A percentile compares a stretch with the other conserved stretches of the same genome.
Evolutionary conservation across 768 basidiomycete species (phyloP).

Genomic region (Trametes punicea): DNA sequence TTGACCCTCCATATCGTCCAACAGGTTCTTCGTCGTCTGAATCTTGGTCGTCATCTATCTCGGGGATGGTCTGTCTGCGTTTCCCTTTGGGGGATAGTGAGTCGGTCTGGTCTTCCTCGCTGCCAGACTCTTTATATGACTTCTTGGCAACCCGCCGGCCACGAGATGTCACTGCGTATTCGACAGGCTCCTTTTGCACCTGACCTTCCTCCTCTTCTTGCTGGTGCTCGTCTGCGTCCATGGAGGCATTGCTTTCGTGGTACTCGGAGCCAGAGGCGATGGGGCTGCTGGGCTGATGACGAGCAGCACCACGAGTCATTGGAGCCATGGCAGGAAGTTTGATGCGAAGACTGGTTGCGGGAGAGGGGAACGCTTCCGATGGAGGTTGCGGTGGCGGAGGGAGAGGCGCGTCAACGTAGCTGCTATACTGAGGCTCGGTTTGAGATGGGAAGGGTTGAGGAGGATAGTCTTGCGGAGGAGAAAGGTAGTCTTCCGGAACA

Average conservation of each 20-base stretch:
- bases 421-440: not conserved
- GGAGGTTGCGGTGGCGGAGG: constrained; percentile 1
- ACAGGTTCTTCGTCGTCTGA: constrained; percentile 25
- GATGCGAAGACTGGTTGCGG: constrained; percentile 12
- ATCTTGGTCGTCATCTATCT: constrained; percentile 23
- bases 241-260: constrained; percentile 31
- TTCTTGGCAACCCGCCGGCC: constrained; percentile 28
- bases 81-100: constrained; percentile 7
- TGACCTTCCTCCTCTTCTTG: constrained; percentile 24
- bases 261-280: constrained; percentile 35
- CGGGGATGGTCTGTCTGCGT: constrained; percentile 5
- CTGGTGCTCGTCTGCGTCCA: constrained; percentile 28
- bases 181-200: constrained; percentile 20
- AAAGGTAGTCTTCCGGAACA: not conserved
- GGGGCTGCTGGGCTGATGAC: constrained; percentile 22
- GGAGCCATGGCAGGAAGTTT: constrained; percentile 27
- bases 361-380: not conserved
- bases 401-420: not conserved
- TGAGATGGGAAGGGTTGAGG: not conserved
- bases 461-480: not conserved
- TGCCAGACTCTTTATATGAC: constrained; percentile 31
- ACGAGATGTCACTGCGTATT: constrained; percentile 21
- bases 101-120: constrained; percentile 22
- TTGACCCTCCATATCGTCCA: constrained; percentile 14
- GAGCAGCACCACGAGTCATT: constrained; percentile 21